Percentiles rank a stretch among this genome's conserved stretches.
Evolutionary conservation across 768 basidiomycete species (phyloP).

Genomic region (Calvatia gigantea): DNA sequence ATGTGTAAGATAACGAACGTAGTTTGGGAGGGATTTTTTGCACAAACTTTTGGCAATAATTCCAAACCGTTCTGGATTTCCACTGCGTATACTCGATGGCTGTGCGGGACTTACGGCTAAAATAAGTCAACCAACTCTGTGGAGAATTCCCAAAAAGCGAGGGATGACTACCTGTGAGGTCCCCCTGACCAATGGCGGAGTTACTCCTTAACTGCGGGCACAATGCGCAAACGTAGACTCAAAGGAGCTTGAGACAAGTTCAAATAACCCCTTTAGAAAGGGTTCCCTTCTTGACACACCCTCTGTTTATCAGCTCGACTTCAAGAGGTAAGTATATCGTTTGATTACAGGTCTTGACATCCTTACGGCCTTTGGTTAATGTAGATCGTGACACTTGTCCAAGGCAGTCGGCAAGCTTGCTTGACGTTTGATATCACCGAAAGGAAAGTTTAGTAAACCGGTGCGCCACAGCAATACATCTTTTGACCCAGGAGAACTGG

Average conservation of each 20-base stretch:
- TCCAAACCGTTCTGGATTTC: not conserved
- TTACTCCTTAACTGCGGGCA: conserved; percentile 5
- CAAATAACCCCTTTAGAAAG: not conserved
- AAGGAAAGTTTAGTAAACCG: not conserved
- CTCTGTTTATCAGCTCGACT: not conserved
- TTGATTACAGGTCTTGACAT: not conserved
- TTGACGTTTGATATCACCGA: not conserved
- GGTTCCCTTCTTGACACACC: not conserved
- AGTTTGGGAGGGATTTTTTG: not conserved
- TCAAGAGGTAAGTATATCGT: conserved; percentile 1
- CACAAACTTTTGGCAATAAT: not conserved
- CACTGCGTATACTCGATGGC: not conserved
- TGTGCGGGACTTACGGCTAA: not conserved
- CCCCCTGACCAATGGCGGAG: conserved; percentile 1
- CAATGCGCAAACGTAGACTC: conserved; percentile 1
- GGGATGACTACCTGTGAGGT: not conserved
- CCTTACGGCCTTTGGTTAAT: not conserved
- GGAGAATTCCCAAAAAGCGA: not conserved
- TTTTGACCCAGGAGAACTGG: not conserved
- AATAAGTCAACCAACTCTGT: not conserved
- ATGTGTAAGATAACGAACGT: not conserved
- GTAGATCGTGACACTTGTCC: not conserved
- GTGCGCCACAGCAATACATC: not conserved
- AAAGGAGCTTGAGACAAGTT: not conserved
- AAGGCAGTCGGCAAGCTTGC: not conserved